Evolutionary conservation across 2,329 filamentous ascomycete genomes (phyloP).

Genomic region (Pestalotiopsis sp.): DNA sequence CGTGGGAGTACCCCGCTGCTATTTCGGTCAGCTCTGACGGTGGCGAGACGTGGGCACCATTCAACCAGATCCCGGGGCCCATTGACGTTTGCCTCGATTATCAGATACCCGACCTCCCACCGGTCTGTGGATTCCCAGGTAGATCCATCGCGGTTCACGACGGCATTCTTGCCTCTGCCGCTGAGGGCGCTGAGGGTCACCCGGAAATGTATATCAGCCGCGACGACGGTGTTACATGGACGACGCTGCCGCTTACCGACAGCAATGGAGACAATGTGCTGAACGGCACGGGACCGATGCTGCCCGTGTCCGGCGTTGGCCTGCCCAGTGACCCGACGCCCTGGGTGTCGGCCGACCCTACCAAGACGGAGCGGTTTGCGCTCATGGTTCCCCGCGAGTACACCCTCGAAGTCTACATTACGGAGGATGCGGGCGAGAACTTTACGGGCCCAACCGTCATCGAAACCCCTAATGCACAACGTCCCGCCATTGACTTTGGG

Average conservation of each 20-base stretch:
- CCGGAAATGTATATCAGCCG: constrained; percentile 2
- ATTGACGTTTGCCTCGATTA: background rate
- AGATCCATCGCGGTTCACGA: background rate
- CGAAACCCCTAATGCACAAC: background rate
- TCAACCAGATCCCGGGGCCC: background rate
- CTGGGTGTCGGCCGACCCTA: background rate
- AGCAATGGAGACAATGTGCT: background rate
- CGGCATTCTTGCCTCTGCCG: background rate
- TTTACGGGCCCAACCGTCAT: background rate
- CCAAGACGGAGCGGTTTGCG: background rate
- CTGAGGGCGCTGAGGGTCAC: background rate
- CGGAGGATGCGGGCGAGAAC: background rate
- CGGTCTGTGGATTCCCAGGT: background rate
- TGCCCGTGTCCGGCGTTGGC: background rate
- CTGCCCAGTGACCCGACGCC: constrained; percentile 1
- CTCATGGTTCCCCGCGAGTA: background rate
- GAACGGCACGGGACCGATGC: background rate
- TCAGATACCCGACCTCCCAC: background rate
- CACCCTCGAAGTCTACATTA: background rate
- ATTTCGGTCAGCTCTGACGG: background rate
- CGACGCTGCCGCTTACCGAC: background rate
- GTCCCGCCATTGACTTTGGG: background rate
- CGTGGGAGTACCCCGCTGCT: constrained; percentile 1
- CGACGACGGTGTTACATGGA: background rate
- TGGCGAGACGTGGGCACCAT: background rate